Evolutionary conservation across 2,329 filamentous ascomycete genomes (phyloP).

Genomic region (Lecanicillium sp.): DNA sequence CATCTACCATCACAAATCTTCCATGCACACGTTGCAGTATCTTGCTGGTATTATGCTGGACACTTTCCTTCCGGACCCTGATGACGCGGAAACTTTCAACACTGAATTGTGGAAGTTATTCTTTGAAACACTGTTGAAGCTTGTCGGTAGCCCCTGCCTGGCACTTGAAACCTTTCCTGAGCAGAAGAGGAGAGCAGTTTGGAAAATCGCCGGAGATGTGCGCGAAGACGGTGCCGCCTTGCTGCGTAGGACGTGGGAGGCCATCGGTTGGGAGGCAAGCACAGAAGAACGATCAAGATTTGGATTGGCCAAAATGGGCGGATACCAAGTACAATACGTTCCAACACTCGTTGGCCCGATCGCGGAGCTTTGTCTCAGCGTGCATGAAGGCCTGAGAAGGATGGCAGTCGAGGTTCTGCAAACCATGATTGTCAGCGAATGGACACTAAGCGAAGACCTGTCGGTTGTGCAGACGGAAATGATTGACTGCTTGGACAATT

Average conservation of each 20-base stretch:
- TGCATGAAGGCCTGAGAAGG: slow-evolving; percentile 81
- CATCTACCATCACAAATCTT: slow-evolving; percentile 87
- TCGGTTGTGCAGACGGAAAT: slow-evolving; percentile 91
- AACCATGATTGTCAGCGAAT: slow-evolving; percentile 98
- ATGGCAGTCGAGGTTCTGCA: slow-evolving; percentile 91
- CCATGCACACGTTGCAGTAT: slow-evolving; percentile 78
- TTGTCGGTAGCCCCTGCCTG: slow-evolving; percentile 81
- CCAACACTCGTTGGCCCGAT: slow-evolving; percentile 86
- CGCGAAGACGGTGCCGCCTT: slow-evolving; percentile 85
- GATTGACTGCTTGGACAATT: slow-evolving; percentile 83
- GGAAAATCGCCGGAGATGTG: slow-evolving; percentile 98
- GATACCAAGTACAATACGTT: slow-evolving; percentile 97
- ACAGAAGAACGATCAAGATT: slow-evolving; percentile 72
- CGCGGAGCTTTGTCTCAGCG: slow-evolving; percentile 87
- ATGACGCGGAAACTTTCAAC: slow-evolving; percentile 86
- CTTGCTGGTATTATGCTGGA: slow-evolving; percentile 74
- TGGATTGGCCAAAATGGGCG: slow-evolving; percentile 76
- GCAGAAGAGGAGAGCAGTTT: slow-evolving; percentile 90
- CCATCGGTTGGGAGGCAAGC: slow-evolving; percentile 91
- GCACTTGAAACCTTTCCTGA: slow-evolving; percentile 94
- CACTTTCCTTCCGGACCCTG: slow-evolving; percentile 76
- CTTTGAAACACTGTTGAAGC: slow-evolving; percentile 79
- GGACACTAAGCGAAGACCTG: slow-evolving; percentile 89
- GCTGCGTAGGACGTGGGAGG: slow-evolving; percentile 80
- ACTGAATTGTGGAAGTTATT: slow-evolving; percentile 92